A percentile compares a stretch with the other conserved stretches of the same genome.
Evolutionary conservation across 2,329 filamentous ascomycete species (phyloP).

Genomic region (Calonectria naviculata): DNA sequence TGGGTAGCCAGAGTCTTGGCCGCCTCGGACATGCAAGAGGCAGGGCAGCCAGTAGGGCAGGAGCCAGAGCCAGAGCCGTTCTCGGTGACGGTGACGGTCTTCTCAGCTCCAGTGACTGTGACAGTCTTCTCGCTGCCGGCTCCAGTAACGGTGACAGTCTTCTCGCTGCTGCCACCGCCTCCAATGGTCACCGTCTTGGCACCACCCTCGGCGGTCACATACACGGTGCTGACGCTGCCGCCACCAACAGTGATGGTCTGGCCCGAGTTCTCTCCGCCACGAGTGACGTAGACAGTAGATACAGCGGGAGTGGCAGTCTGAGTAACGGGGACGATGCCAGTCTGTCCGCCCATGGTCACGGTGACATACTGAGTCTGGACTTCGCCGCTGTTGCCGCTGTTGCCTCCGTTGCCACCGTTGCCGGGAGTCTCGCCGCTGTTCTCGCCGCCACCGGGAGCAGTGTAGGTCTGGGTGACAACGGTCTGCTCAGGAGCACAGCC

Average conservation of each 20-base stretch:
- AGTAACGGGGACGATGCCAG: conserved; percentile 30
- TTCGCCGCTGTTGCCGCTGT: not conserved
- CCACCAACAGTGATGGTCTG: conserved; percentile 1
- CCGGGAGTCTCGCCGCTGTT: not conserved
- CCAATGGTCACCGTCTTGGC: conserved; percentile 1
- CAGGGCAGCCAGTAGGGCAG: not conserved
- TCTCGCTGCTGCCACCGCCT: not conserved
- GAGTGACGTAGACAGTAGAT: conserved; percentile 12
- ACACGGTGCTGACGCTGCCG: conserved; percentile 8
- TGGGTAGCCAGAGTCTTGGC: conserved; percentile 36
- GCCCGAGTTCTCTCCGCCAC: not conserved
- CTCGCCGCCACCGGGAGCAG: not conserved
- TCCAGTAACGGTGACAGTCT: conserved; percentile 26
- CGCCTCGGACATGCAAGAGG: conserved; percentile 27
- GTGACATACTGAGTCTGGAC: conserved; percentile 29
- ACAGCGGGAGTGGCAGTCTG: conserved; percentile 13
- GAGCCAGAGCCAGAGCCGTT: conserved; percentile 1
- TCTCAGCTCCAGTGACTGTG: conserved; percentile 9
- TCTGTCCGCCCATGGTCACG: conserved; percentile 21
- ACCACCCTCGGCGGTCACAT: conserved; percentile 22
- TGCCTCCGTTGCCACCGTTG: too few species aligned
- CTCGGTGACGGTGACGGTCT: conserved; percentile 9
- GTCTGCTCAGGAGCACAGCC: conserved; percentile 24
- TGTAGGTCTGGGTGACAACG: conserved; percentile 19
- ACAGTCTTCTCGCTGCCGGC: conserved; percentile 14